Evolutionary conservation across 495 filamentous ascomycete genomes (phyloP).

Genomic region (Aspergillus homomorphus): DNA sequence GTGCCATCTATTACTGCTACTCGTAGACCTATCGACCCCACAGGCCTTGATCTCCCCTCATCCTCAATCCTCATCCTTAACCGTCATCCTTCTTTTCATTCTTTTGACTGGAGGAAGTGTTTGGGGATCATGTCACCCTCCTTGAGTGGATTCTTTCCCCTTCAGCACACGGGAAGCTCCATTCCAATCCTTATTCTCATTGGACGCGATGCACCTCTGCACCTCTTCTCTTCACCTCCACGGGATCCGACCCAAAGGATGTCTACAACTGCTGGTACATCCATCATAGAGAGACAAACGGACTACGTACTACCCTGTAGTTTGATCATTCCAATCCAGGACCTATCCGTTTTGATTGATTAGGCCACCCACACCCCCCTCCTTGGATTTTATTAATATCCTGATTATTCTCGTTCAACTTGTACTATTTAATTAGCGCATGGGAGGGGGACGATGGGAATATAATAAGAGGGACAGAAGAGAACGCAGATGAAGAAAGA

Average conservation of each 20-base stretch:
- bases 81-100: neutral
- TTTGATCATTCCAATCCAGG: conserved; percentile 7
- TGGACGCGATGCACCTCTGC: conserved; percentile 13
- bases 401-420: neutral
- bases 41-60: neutral
- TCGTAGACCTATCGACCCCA: neutral
- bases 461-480: conserved; percentile 4
- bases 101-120: neutral
- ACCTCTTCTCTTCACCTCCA: neutral
- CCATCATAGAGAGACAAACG: conserved; percentile 17
- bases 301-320: conserved; percentile 11
- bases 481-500: neutral
- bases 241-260: neutral
- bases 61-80: neutral
- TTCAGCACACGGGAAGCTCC: conserved; percentile 9
- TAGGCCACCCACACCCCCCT: neutral
- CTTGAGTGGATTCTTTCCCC: conserved; percentile 6
- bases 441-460: neutral
- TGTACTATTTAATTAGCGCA: neutral
- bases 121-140: conserved; percentile 9
- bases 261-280: conserved; percentile 2
- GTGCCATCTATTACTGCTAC: neutral
- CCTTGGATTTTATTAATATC: too few relatives aligned
- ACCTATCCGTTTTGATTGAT: neutral
- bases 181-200: conserved; percentile 17